These are phyloP conservation scores for Apium graveolens DNA, from an alignment of 129 eudicot genomes.

Conservation along the genomic window DNA sequence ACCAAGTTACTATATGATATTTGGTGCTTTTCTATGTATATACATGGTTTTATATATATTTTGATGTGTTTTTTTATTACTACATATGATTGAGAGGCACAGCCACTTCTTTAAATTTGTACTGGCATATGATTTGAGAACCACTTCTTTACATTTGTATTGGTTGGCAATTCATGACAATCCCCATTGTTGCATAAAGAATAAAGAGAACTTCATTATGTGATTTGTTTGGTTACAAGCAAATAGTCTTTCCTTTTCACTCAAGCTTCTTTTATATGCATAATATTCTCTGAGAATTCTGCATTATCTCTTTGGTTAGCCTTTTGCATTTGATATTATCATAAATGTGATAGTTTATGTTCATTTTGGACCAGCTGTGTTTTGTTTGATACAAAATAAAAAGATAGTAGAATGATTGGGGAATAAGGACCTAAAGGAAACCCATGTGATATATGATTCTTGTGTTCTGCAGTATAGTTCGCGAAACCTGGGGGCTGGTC, in stretches of 20 bases:
- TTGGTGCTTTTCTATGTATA: not conserved
- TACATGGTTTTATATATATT: too few species aligned
- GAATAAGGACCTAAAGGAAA: slow-evolving; percentile 59
- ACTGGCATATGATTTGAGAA: not conserved
- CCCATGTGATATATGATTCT: slow-evolving; percentile 12
- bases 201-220: not conserved
- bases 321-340: slow-evolving; percentile 10
- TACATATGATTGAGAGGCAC: not conserved
- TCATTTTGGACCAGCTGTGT: not conserved
- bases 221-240: not conserved
- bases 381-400: not conserved
- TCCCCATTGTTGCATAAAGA: not conserved
- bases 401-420: slow-evolving; percentile 16
- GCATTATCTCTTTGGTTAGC: slow-evolving; percentile 30
- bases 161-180: not conserved
- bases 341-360: too few species aligned
- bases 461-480: too few species aligned
- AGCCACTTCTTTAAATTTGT: not conserved
- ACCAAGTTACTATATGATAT: not conserved
- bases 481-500: too few species aligned
- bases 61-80: too few species aligned
- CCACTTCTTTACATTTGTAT: not conserved
- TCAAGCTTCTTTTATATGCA: slow-evolving; percentile 21
- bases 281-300: slow-evolving; percentile 42
- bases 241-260: not conserved